Percentiles rank a stretch among this genome's conserved stretches.
Evolutionary conservation across 208 protist species (phyloP).

Genomic region (Trypanosoma cruzi): DNA sequence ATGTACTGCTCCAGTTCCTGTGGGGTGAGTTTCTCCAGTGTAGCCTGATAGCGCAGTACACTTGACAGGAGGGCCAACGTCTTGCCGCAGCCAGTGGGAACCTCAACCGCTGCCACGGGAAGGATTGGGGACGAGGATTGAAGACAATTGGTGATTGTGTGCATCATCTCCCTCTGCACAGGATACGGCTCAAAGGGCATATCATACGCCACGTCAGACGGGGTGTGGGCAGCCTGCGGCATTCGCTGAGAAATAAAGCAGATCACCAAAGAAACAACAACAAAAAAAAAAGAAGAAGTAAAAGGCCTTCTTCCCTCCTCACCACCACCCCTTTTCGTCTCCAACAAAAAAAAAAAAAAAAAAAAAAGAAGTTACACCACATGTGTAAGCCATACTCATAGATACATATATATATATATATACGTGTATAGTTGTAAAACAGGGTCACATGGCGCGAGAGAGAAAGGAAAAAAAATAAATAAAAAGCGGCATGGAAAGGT

Average conservation of each 20-base stretch:
- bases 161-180: slow-evolving; percentile 91
- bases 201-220: slow-evolving; percentile 7
- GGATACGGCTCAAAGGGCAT: slow-evolving; percentile 44
- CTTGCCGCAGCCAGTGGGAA: slow-evolving; percentile 98
- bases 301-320: too few relatives aligned
- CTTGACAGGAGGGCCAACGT: slow-evolving; percentile 95
- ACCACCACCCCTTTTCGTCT: too few relatives aligned
- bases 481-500: too few relatives aligned
- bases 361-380: background rate
- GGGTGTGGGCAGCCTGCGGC: background rate
- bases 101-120: slow-evolving; percentile 85
- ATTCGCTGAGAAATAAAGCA: background rate
- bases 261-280: background rate
- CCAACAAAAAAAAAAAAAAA: background rate
- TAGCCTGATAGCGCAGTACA: slow-evolving; percentile 68
- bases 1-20: slow-evolving; percentile 93
- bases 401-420: background rate
- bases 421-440: background rate
- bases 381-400: background rate
- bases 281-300: too few relatives aligned
- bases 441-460: too few relatives aligned
- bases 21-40: slow-evolving; percentile 94
- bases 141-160: slow-evolving; percentile 48
- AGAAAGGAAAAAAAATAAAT: too few relatives aligned
- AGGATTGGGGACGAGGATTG: slow-evolving; percentile 30